phyloP scores from a whole-genome alignment of 139 green algal genomes.

The Volvox reticuliferus region DNA sequence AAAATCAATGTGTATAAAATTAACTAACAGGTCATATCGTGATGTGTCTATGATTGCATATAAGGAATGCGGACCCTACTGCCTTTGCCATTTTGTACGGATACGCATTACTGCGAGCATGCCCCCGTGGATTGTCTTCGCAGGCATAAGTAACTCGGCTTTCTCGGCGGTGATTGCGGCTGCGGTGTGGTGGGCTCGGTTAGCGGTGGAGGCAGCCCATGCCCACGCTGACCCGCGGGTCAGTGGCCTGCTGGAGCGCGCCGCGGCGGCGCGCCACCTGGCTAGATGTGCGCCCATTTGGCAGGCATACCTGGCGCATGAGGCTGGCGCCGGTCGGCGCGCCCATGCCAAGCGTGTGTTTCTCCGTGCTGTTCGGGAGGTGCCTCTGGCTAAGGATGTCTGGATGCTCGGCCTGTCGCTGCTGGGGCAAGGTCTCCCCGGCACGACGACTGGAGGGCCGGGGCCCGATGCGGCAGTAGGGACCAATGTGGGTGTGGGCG shows the following conservation, averaged over 20 bases:
- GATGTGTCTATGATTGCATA: no score
- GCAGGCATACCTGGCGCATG: not conserved
- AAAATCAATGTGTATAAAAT: no score
- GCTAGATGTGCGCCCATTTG: not conserved
- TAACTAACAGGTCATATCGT: no score
- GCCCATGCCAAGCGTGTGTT: slow-evolving; percentile 74
- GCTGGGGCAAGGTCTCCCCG: slow-evolving; percentile 38
- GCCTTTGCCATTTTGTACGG: no score
- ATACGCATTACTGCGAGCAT: no score
- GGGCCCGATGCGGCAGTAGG: not conserved
- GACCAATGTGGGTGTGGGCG: slow-evolving; percentile 71
- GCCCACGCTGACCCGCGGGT: not conserved
- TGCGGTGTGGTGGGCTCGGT: slow-evolving; percentile 23
- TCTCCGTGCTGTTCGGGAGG: slow-evolving; percentile 80
- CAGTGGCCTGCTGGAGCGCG: slow-evolving; percentile 20
- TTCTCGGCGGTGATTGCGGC: not conserved
- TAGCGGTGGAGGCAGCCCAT: slow-evolving; percentile 3
- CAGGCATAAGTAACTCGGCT: not conserved
- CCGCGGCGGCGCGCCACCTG: not conserved
- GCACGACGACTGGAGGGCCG: not conserved
- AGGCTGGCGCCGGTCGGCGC: not conserved
- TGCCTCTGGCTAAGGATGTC: slow-evolving; percentile 81
- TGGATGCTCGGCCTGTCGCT: slow-evolving; percentile 81
- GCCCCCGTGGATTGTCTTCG: not conserved
- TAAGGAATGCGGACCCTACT: no score